phyloP scores from a whole-genome alignment of 2,329 filamentous ascomycete species.

The Paracoccidioides lutzii region DNA sequence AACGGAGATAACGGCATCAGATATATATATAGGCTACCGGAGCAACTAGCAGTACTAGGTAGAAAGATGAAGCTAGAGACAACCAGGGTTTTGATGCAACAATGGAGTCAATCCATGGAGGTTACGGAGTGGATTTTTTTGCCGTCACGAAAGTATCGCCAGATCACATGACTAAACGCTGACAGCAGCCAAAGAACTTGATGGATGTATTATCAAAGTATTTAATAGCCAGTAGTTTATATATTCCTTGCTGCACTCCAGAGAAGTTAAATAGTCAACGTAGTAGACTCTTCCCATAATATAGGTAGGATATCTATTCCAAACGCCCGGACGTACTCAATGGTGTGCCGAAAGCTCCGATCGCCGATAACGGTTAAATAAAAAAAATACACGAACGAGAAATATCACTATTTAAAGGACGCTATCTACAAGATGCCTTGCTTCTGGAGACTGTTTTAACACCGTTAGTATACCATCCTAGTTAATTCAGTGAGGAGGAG shows the following conservation, averaged over 20 bases:
- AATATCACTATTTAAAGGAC: not conserved
- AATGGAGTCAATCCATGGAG: not conserved
- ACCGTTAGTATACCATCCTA: constrained; percentile 7
- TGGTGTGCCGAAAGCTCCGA: not conserved
- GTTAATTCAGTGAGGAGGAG: not conserved
- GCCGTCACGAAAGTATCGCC: not conserved
- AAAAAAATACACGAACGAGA: not conserved
- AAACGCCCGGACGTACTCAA: not conserved
- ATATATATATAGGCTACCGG: not conserved
- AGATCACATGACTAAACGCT: not conserved
- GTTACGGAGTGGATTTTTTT: not conserved
- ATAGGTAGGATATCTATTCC: not conserved
- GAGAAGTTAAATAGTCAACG: not conserved
- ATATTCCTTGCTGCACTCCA: not conserved
- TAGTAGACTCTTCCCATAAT: not conserved
- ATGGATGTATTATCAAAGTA: not conserved
- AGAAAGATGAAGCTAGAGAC: not conserved
- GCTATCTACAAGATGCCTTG: constrained; percentile 13
- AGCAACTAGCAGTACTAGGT: not conserved
- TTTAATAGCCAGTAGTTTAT: not conserved
- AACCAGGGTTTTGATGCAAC: not conserved
- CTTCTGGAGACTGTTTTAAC: constrained; percentile 13
- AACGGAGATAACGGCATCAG: not conserved
- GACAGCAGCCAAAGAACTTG: not conserved
- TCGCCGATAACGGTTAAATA: not conserved